phyloP scores from a whole-genome alignment of 2,329 filamentous ascomycete genomes.

The Onygena corvina region DNA sequence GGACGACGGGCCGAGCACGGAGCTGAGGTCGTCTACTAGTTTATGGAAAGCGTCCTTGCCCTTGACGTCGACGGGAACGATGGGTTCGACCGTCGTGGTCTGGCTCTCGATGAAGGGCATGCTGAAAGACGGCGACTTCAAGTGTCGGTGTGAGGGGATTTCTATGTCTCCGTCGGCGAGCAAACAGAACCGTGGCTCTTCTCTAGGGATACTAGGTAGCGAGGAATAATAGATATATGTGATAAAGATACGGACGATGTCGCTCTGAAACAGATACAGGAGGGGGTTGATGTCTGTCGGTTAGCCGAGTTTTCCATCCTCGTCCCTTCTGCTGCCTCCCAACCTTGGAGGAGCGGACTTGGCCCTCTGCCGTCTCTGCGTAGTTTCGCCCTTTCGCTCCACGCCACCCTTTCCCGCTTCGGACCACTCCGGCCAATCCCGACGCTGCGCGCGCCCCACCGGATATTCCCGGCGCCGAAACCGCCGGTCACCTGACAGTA shows the following conservation, averaged over 20 bases:
- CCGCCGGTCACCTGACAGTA: background rate
- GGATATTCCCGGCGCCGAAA: slow-evolving; percentile 6
- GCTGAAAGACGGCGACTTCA: background rate
- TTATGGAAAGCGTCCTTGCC: slow-evolving; percentile 45
- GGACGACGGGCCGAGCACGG: slow-evolving; percentile 64
- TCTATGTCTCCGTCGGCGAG: too few relatives aligned
- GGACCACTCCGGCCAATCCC: slow-evolving; percentile 1
- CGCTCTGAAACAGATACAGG: too few relatives aligned
- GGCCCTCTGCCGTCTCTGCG: background rate
- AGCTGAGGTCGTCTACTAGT: slow-evolving; percentile 61
- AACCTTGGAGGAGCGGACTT: slow-evolving; percentile 1
- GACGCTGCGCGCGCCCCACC: background rate
- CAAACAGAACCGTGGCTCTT: too few relatives aligned
- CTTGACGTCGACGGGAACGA: slow-evolving; percentile 11
- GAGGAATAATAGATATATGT: too few relatives aligned
- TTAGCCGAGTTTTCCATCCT: background rate
- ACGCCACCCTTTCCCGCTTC: background rate
- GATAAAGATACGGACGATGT: too few relatives aligned
- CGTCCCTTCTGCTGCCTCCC: background rate
- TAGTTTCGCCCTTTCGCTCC: slow-evolving; percentile 5
- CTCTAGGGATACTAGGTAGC: too few relatives aligned
- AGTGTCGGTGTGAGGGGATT: background rate
- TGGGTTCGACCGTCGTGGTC: slow-evolving; percentile 10
- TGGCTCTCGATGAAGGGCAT: slow-evolving; percentile 8
- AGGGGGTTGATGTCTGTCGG: too few relatives aligned